Evolutionary conservation across 1,284 basidiomycete species (phyloP).

Genomic region (Tilletia caries): DNA sequence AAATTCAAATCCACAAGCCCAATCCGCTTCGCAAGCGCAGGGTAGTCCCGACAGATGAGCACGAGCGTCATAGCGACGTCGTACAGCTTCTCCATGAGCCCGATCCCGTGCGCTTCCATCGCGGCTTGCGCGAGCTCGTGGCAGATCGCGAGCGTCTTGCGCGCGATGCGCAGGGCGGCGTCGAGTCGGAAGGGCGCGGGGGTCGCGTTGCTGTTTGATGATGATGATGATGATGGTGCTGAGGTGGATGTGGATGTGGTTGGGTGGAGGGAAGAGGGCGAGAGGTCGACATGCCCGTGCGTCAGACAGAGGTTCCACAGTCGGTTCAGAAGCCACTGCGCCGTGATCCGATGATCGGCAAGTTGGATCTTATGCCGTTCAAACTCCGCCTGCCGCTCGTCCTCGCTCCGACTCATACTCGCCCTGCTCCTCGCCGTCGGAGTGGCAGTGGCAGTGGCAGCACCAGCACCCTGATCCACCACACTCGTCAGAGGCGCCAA

Average conservation of each 20-base stretch:
- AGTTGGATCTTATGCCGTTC: constrained; percentile 27
- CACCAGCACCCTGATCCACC: background rate
- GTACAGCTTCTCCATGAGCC: constrained; percentile 37
- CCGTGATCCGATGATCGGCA: constrained; percentile 41
- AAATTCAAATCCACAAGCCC: constrained; percentile 11
- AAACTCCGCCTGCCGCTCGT: constrained; percentile 10
- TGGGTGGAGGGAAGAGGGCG: background rate
- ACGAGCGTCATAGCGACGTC: constrained; percentile 42
- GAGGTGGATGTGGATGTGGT: background rate
- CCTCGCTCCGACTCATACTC: constrained; percentile 4
- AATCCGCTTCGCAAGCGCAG: constrained; percentile 1
- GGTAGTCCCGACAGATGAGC: constrained; percentile 32
- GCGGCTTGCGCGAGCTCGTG: constrained; percentile 29
- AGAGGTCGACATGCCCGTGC: constrained; percentile 26
- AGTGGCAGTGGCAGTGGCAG: background rate
- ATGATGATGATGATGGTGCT: background rate
- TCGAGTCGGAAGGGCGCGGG: constrained; percentile 31
- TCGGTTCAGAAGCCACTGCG: constrained; percentile 40
- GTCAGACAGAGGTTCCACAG: constrained; percentile 37
- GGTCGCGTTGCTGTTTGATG: constrained; percentile 18
- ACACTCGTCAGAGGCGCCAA: background rate
- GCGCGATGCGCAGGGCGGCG: constrained; percentile 38
- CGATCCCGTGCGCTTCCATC: constrained; percentile 45
- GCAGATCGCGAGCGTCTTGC: constrained; percentile 37
- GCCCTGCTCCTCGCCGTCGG: background rate